phyloP scores from a whole-genome alignment of 1,284 basidiomycete species.

The Naganishia cerealis region DNA sequence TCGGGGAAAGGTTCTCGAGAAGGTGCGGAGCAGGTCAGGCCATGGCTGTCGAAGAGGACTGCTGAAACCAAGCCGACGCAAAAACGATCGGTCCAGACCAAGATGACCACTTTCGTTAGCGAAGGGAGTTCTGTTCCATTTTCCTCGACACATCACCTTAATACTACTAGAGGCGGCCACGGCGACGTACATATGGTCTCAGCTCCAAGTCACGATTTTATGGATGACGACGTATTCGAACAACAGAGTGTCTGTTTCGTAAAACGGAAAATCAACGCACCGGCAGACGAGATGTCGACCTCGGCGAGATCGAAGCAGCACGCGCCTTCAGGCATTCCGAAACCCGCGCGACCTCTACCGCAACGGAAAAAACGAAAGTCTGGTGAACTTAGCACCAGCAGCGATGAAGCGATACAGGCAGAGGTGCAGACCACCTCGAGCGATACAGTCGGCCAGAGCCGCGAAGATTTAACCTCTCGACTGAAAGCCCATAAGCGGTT shows the following conservation, averaged over 20 bases:
- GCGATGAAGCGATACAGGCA: background rate
- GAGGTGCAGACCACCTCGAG: background rate
- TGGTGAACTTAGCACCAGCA: background rate
- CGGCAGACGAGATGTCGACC: background rate
- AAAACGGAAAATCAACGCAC: background rate
- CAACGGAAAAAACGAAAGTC: slow-evolving; percentile 24
- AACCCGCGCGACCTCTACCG: slow-evolving; percentile 13
- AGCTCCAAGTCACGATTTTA: background rate
- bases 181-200: too few relatives aligned
- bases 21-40: background rate
- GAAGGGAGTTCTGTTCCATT: background rate
- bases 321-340: background rate
- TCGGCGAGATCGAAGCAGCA: background rate
- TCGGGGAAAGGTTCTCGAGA: background rate
- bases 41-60: slow-evolving; percentile 14
- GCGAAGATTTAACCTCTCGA: background rate
- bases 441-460: background rate
- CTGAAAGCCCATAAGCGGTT: slow-evolving; percentile 20
- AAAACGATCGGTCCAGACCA: slow-evolving; percentile 16
- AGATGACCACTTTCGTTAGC: slow-evolving; percentile 9
- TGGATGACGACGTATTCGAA: slow-evolving; percentile 10
- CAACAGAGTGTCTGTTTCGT: slow-evolving; percentile 16
- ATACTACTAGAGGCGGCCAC: too few relatives aligned
- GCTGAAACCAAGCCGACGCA: background rate
- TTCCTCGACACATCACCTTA: background rate